phyloP scores from a whole-genome alignment of 139 green algal species.

The Coelastrella sp. region DNA sequence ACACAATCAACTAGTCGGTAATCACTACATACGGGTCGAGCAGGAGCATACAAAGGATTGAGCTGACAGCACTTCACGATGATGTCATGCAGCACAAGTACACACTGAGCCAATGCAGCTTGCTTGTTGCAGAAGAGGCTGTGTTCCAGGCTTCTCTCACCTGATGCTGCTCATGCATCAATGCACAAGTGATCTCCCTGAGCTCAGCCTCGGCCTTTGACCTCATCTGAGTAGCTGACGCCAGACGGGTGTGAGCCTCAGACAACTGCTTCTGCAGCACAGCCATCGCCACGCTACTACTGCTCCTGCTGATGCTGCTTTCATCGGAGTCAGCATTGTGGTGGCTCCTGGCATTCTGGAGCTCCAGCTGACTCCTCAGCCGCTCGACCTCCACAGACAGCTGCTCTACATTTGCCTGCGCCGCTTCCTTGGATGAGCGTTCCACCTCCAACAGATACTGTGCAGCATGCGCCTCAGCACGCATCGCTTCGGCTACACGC shows the following conservation, averaged over 20 bases:
- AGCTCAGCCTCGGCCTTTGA: conserved; percentile 17
- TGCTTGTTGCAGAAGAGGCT: neutral
- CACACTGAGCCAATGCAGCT: neutral
- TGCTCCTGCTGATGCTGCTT: neutral
- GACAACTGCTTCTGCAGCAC: conserved; percentile 21
- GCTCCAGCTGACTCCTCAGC: neutral
- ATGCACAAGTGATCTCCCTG: conserved; percentile 14
- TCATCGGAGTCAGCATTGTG: neutral
- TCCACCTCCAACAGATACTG: conserved; percentile 22
- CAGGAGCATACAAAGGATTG: no score
- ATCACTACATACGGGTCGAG: neutral
- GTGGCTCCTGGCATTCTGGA: conserved; percentile 17
- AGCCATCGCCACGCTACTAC: neutral
- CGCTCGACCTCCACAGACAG: neutral
- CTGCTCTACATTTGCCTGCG: conserved; percentile 6
- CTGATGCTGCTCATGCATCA: conserved; percentile 38
- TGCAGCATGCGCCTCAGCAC: conserved; percentile 15
- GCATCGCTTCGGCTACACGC: neutral
- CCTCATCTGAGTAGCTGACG: neutral
- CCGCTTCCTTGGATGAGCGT: neutral
- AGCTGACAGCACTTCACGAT: no score
- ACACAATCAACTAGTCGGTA: neutral
- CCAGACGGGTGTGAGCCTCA: conserved; percentile 13
- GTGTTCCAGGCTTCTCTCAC: neutral
- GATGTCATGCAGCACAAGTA: neutral